A percentile compares a stretch with the other conserved stretches of the same genome.
Evolutionary conservation across 257 asterid genomes (phyloP).

Genomic region (Solanum clarkiae): DNA sequence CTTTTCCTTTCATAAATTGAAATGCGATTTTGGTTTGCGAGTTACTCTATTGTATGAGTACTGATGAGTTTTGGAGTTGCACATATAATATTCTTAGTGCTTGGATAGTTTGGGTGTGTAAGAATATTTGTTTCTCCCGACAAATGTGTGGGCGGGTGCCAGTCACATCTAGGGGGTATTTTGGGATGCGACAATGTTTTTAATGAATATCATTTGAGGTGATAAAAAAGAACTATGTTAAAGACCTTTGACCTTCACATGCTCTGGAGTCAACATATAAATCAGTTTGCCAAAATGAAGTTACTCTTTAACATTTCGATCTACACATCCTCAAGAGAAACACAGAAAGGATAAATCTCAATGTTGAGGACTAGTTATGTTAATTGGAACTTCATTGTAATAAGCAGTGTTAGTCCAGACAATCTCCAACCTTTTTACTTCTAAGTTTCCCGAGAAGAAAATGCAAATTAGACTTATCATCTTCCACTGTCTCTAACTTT

Average conservation of each 20-base stretch:
- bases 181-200: neutral
- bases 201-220: neutral
- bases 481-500: neutral
- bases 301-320: neutral
- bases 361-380: neutral
- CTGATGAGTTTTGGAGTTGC: too few relatives aligned
- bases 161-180: too few relatives aligned
- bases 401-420: neutral
- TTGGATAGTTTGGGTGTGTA: too few relatives aligned
- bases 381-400: neutral
- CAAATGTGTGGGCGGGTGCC: too few relatives aligned
- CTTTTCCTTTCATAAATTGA: too few relatives aligned
- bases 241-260: neutral
- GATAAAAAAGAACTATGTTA: neutral
- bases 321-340: neutral
- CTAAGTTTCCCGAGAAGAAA: neutral
- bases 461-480: neutral
- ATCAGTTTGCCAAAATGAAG: neutral
- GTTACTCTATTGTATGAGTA: too few relatives aligned
- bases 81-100: too few relatives aligned
- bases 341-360: neutral
- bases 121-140: too few relatives aligned
- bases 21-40: too few relatives aligned
- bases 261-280: neutral
- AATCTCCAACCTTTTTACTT: neutral